phyloP scores from a whole-genome alignment of 768 basidiomycete genomes.

The Tulasnella calospora region DNA sequence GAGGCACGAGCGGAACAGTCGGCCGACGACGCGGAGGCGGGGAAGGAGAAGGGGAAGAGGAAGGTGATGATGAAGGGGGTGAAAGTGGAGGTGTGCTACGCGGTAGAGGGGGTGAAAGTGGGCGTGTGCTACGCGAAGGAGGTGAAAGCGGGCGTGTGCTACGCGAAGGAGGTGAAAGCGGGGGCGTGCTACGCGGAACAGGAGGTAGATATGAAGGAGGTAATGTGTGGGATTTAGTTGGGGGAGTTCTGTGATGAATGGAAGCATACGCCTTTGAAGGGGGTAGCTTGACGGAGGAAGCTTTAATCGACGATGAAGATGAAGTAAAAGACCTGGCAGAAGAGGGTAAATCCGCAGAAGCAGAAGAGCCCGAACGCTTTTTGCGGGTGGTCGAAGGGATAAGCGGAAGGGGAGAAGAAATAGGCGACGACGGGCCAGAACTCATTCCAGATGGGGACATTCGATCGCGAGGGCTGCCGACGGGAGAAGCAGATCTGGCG shows the following conservation, averaged over 20 bases:
- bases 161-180: background rate
- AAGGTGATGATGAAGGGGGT: background rate
- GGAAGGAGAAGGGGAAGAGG: background rate
- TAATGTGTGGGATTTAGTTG: background rate
- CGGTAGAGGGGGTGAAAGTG: too few relatives aligned
- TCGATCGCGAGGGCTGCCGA: background rate
- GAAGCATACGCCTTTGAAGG: constrained; percentile 1
- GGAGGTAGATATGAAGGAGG: background rate
- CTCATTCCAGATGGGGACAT: background rate
- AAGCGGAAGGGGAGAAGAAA: background rate
- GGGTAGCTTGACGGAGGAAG: constrained; percentile 6
- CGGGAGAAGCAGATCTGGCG: constrained; percentile 13
- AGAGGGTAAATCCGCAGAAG: constrained; percentile 3
- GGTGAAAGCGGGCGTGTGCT: background rate
- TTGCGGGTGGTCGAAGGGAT: background rate
- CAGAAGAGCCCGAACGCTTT: constrained; percentile 6
- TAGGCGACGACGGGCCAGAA: constrained; percentile 1
- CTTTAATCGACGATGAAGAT: background rate
- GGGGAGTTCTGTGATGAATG: constrained; percentile 2
- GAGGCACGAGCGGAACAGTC: background rate
- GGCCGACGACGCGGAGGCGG: background rate
- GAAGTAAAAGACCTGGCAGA: background rate
- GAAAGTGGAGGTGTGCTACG: background rate
- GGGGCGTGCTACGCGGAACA: background rate
- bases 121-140: background rate